Conservation (phyloP, 768 basidiomycete genomes). For the Steccherinum ochraceum region DNA sequence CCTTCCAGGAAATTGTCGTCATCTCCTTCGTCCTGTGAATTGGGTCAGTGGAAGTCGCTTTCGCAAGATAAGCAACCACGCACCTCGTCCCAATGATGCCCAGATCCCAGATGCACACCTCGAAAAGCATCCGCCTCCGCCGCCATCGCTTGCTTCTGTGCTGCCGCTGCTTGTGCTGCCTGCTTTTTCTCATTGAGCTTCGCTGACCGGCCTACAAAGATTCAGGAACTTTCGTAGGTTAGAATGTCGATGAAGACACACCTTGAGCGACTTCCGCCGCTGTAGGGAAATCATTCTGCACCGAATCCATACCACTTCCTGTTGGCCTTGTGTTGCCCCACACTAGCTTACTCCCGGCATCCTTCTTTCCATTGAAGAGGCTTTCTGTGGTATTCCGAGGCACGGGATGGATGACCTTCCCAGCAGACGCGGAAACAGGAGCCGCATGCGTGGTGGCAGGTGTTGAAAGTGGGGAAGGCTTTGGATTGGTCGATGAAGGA, state of each 20-base stretch:
- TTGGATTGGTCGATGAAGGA: conserved; percentile 32
- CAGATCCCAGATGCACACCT: conserved; percentile 89
- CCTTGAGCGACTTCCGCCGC: conserved; percentile 92
- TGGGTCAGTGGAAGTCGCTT: neutral
- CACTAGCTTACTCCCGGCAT: conserved; percentile 42
- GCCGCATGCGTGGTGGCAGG: conserved; percentile 20
- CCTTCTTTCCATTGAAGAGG: conserved; percentile 21
- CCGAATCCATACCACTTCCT: conserved; percentile 30
- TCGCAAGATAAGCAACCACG: conserved; percentile 22
- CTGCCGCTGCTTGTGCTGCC: conserved; percentile 42
- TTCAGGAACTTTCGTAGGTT: neutral
- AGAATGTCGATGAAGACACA: conserved; percentile 25
- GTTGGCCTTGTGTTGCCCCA: conserved; percentile 62
- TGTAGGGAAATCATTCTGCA: conserved; percentile 82
- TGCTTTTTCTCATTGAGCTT: conserved; percentile 29
- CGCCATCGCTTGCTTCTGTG: conserved; percentile 57
- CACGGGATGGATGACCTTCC: conserved; percentile 67
- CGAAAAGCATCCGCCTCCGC: conserved; percentile 93
- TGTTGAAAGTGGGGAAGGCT: conserved; percentile 26
- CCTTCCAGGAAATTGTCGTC: conserved; percentile 85
- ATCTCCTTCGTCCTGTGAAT: conserved; percentile 79
- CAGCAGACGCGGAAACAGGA: conserved; percentile 43
- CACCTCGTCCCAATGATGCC: conserved; percentile 99
- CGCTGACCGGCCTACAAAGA: conserved; percentile 11
- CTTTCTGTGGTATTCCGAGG: conserved; percentile 32